A percentile compares a stretch with the other conserved stretches of the same genome.
phyloP scores from a whole-genome alignment of 805 yeast genomes.

The Kodamaea restingae region DNA sequence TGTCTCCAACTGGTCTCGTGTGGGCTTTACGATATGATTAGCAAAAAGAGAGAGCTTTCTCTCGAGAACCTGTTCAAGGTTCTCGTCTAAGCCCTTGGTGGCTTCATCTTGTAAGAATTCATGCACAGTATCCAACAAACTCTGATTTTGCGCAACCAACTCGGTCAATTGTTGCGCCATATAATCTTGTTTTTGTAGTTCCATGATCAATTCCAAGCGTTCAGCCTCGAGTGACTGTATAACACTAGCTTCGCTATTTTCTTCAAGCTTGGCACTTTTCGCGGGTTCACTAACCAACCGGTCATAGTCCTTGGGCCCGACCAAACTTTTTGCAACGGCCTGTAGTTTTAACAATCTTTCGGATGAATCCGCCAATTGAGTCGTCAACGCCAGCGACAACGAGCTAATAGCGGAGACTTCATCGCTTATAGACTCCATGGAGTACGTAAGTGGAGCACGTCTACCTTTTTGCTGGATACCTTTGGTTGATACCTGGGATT shows the following conservation, averaged over 20 bases:
- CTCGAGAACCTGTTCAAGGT: conserved; percentile 9
- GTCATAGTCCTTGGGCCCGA: conserved; percentile 15
- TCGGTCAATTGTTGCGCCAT: conserved; percentile 28
- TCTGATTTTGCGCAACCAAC: conserved; percentile 30
- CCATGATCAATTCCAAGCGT: conserved; percentile 31
- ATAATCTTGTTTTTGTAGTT: conserved; percentile 38
- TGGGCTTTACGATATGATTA: conserved; percentile 3
- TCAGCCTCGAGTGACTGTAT: conserved; percentile 23
- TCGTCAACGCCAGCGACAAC: conserved; percentile 17
- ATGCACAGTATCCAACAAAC: conserved; percentile 29
- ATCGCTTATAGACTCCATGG: conserved; percentile 19
- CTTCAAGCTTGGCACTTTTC: not conserved
- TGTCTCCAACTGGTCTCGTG: conserved; percentile 3
- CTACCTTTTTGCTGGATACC: too few species aligned
- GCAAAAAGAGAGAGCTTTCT: not conserved
- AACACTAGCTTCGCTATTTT: not conserved
- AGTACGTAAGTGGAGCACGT: conserved; percentile 5
- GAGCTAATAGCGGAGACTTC: conserved; percentile 16
- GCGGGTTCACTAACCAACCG: not conserved
- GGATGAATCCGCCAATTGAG: conserved; percentile 16
- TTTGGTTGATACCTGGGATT: not conserved
- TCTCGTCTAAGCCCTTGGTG: conserved; percentile 9
- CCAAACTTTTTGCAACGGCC: conserved; percentile 16
- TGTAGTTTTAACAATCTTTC: conserved; percentile 20
- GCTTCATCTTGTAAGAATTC: conserved; percentile 26